Conservation (phyloP, 768 basidiomycete species). For the Termitomyces sp. region DNA sequence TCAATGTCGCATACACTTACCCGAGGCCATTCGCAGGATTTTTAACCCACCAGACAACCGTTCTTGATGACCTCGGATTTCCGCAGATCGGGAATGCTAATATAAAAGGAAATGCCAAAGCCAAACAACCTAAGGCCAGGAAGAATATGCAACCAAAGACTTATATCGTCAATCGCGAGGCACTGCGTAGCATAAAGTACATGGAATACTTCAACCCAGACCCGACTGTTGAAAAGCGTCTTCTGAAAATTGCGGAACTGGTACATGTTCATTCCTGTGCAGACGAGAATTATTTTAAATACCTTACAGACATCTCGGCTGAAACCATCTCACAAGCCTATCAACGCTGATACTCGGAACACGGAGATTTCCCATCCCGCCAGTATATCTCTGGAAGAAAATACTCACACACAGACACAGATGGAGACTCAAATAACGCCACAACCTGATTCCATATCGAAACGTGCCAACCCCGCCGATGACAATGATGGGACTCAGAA, state of each 20-base stretch:
- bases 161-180: conserved; percentile 52
- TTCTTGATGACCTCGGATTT: conserved; percentile 45
- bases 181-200: conserved; percentile 42
- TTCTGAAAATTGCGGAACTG: conserved; percentile 56
- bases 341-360: conserved; percentile 9
- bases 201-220: conserved; percentile 66
- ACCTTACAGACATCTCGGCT: conserved; percentile 2
- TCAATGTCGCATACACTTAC: not conserved
- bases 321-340: conserved; percentile 2
- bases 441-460: conserved; percentile 17
- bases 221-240: conserved; percentile 48
- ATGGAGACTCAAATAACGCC: conserved; percentile 21
- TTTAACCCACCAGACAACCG: conserved; percentile 44
- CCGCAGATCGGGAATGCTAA: conserved; percentile 33
- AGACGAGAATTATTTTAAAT: too few relatives aligned
- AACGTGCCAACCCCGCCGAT: conserved; percentile 28
- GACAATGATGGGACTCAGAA: conserved; percentile 19
- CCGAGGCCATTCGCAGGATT: conserved; percentile 41
- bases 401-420: conserved; percentile 38
- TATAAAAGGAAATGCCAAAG: conserved; percentile 32
- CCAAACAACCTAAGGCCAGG: conserved; percentile 35
- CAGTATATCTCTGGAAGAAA: conserved; percentile 4
- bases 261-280: conserved; percentile 27
- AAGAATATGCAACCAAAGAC: conserved; percentile 51
- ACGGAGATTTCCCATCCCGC: not conserved